Base-by-base conservation (phyloP, 1,139 yeast genomes). In the Kazachstania sp. region DNA sequence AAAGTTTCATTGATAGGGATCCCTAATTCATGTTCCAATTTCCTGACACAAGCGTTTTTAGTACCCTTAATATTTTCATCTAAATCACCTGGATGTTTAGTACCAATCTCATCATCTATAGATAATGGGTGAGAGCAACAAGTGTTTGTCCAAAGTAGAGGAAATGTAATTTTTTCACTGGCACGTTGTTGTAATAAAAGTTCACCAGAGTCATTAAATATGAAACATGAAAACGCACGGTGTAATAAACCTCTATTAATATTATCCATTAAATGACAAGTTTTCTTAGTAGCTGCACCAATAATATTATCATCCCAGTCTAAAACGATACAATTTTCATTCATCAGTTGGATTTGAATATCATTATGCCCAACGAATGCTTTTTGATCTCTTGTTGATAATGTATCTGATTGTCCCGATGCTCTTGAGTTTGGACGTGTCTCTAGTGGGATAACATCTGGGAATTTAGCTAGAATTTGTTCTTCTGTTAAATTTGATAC, bases 91-190 rank as follows among this genome's bases (percentile, higher is more conserved):
- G 64, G 58, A 1, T 13, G 16, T 8, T 30, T 19, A 15, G 62
- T 54, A 9, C 96, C 97, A 61, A 88, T 71, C 67, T 92, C 99
- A 37, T 79, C 71, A 36, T 83, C 77, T 28, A 87, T 79, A 51
- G 95, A 87, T 49, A 92, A 73, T 4, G 99, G 99, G 67, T 92
- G 99, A 0, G 97, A 90, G 66, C 99, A 92, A 68, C 98, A 94
- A 2, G 99, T 94, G 66, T 92, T 92, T 39, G 99, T 92, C 99
- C 99, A 92, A 83, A 87, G 80, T 50, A 79, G 79, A 1, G 98
- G 95, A 68, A 92, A 92, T 1, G 99, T 92, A 70, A 92, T 92
- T 68, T 92, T 92, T 65, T 92, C 97, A 50, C 81, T 82, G 0
- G 99, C 97, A 59, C 99, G 80, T 69, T 87, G 95, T 69, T 92